Conservation (phyloP, 139 green algal genomes). For the Chlorella sorokiniana region DNA sequence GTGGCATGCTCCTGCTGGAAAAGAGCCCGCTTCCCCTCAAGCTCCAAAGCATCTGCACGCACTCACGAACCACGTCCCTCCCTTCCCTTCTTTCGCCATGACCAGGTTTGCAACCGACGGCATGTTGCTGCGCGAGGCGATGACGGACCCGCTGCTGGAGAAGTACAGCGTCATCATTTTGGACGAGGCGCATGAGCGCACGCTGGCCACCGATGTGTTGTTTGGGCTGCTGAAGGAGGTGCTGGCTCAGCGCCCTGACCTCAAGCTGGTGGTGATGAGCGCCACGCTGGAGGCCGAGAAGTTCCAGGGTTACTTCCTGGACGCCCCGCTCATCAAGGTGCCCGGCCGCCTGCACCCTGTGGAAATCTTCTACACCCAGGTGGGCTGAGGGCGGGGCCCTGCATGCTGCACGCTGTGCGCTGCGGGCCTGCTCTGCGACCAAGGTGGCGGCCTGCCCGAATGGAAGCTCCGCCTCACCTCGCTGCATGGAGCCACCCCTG, state of each 20-base stretch:
- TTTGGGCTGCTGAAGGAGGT: conserved; percentile 92
- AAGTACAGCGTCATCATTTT: conserved; percentile 87
- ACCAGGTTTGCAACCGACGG: conserved; percentile 94
- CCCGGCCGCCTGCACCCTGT: conserved; percentile 97
- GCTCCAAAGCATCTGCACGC: background rate
- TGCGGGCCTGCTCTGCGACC: background rate
- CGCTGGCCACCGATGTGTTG: conserved; percentile 85
- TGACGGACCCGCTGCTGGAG: conserved; percentile 84
- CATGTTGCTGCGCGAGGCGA: conserved; percentile 95
- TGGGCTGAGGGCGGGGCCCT: background rate
- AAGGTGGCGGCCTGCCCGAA: background rate
- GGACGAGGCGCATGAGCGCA: conserved; percentile 90
- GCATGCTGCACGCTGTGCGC: background rate
- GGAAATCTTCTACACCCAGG: conserved; percentile 99
- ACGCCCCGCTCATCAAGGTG: conserved; percentile 97
- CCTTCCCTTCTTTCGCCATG: background rate
- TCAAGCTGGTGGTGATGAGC: conserved; percentile 99
- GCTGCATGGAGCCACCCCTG: background rate
- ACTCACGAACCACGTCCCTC: background rate
- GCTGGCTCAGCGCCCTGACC: conserved; percentile 82
- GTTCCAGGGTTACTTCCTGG: conserved; percentile 97
- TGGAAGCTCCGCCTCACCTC: background rate
- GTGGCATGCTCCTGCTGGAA: too few relatives aligned
- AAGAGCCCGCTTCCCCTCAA: too few relatives aligned
- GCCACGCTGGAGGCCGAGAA: conserved; percentile 99